Percentiles rank a stretch among this genome's conserved stretches.
Evolutionary conservation across 768 basidiomycete species (phyloP).

Genomic region (Leccinum broughii): DNA sequence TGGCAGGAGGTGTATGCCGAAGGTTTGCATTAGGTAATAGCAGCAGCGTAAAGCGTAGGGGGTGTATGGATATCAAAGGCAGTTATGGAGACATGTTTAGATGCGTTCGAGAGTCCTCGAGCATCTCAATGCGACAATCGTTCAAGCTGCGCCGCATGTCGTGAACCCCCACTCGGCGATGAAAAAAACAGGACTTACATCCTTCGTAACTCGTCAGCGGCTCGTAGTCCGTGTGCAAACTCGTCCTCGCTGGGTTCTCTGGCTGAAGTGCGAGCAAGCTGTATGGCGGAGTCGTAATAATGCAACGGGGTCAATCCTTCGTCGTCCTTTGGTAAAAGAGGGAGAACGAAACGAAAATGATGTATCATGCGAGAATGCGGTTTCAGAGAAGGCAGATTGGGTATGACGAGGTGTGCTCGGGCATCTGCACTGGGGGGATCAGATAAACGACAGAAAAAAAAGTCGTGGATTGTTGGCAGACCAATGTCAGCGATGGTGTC

Average conservation of each 20-base stretch:
- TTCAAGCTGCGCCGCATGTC: slow-evolving; percentile 44
- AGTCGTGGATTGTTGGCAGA: slow-evolving; percentile 32
- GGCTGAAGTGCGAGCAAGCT: slow-evolving; percentile 62
- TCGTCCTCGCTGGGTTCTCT: slow-evolving; percentile 67
- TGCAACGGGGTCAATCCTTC: slow-evolving; percentile 69
- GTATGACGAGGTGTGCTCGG: slow-evolving; percentile 71
- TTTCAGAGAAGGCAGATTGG: slow-evolving; percentile 65
- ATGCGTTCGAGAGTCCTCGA: slow-evolving; percentile 53
- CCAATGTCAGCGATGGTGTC: slow-evolving; percentile 72
- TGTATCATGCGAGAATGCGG: slow-evolving; percentile 77
- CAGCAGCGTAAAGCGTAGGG: neutral
- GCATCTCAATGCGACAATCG: slow-evolving; percentile 66
- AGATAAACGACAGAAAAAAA: slow-evolving; percentile 1
- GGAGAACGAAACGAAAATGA: slow-evolving; percentile 76
- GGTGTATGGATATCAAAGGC: neutral
- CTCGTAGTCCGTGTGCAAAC: slow-evolving; percentile 61
- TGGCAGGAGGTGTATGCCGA: slow-evolving; percentile 46
- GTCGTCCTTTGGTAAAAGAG: slow-evolving; percentile 58
- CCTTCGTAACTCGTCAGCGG: slow-evolving; percentile 59
- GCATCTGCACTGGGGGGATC: slow-evolving; percentile 45
- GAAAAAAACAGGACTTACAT: slow-evolving; percentile 39
- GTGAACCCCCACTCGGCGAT: neutral
- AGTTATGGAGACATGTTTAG: slow-evolving; percentile 27
- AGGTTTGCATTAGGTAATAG: slow-evolving; percentile 41
- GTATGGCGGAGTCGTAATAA: slow-evolving; percentile 76